These are phyloP conservation scores for Calonectria pteridis DNA, from an alignment of 2,329 filamentous ascomycete genomes.

Conservation along the genomic window DNA sequence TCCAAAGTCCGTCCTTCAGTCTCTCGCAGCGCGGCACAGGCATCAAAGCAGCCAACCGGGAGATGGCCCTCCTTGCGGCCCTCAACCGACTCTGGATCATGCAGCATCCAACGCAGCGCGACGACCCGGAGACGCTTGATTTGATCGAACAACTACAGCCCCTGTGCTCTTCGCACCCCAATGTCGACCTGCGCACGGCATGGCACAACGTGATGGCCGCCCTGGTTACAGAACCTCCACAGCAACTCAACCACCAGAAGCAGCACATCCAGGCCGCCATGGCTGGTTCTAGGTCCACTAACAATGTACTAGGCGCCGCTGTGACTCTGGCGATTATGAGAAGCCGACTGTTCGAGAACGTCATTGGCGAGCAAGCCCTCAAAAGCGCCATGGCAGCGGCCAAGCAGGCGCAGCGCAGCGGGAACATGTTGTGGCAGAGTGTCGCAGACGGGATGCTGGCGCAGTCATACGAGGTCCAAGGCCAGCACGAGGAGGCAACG, in stretches of 20 bases:
- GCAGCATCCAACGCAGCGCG: constrained; percentile 69
- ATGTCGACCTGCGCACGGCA: constrained; percentile 81
- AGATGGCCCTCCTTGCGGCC: constrained; percentile 74
- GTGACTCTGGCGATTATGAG: constrained; percentile 90
- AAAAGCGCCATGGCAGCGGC: constrained; percentile 80
- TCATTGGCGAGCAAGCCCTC: constrained; percentile 83
- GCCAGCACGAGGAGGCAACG: constrained; percentile 63
- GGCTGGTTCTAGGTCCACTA: constrained; percentile 74
- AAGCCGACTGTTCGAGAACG: constrained; percentile 82
- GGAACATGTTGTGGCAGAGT: constrained; percentile 82
- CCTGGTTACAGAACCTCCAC: constrained; percentile 70
- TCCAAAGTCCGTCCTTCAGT: constrained; percentile 70
- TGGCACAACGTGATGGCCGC: constrained; percentile 82
- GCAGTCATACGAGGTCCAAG: constrained; percentile 80
- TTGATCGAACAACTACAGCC: constrained; percentile 76
- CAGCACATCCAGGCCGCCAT: constrained; percentile 81
- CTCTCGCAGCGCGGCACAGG: constrained; percentile 52
- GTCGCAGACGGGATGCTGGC: constrained; percentile 85
- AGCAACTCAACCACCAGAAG: constrained; percentile 82
- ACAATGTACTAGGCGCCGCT: constrained; percentile 84
- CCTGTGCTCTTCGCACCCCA: constrained; percentile 76
- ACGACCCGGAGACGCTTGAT: constrained; percentile 69
- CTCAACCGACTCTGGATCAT: constrained; percentile 81
- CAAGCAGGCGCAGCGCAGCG: constrained; percentile 76
- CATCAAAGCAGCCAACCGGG: constrained; percentile 66